Conservation (phyloP, 2,329 filamentous ascomycete genomes). For the Ophiostoma sp. region DNA sequence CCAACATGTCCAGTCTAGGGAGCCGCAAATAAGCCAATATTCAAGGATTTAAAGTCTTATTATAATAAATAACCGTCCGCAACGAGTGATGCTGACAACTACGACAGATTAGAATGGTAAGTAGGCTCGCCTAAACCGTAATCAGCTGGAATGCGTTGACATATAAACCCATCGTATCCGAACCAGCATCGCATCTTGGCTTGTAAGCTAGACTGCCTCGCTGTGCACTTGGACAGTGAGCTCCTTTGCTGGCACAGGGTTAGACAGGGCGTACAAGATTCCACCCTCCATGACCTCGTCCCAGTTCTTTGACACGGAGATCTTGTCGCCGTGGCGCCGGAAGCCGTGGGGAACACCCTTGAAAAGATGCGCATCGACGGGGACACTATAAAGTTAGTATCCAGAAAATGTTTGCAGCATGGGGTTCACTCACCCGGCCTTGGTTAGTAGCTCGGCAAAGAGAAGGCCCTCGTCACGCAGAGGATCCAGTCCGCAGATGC, state of each 20-base stretch:
- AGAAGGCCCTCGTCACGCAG: slow-evolving; percentile 26
- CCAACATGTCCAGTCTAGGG: neutral
- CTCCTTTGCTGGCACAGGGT: slow-evolving; percentile 51
- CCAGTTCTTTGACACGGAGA: slow-evolving; percentile 36
- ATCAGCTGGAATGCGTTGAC: too few relatives aligned
- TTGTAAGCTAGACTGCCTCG: slow-evolving; percentile 1
- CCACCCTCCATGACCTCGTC: slow-evolving; percentile 48
- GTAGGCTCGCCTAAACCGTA: too few relatives aligned
- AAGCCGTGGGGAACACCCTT: slow-evolving; percentile 26
- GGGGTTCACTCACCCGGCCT: slow-evolving; percentile 8
- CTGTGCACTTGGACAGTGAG: slow-evolving; percentile 32
- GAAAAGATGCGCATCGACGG: slow-evolving; percentile 30
- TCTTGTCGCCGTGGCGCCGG: slow-evolving; percentile 29
- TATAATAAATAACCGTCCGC: neutral
- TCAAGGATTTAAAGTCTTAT: neutral
- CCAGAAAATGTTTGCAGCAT: too few relatives aligned
- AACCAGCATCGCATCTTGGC: too few relatives aligned
- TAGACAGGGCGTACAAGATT: slow-evolving; percentile 38
- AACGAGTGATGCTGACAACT: too few relatives aligned
- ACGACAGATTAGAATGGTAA: too few relatives aligned
- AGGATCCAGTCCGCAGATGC: slow-evolving; percentile 22
- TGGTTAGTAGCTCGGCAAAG: slow-evolving; percentile 23
- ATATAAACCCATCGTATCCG: too few relatives aligned
- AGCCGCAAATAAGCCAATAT: neutral
- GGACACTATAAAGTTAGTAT: slow-evolving; percentile 25